phyloP scores from a whole-genome alignment of 306 rosid genomes.

The Cucumis hystrix region DNA sequence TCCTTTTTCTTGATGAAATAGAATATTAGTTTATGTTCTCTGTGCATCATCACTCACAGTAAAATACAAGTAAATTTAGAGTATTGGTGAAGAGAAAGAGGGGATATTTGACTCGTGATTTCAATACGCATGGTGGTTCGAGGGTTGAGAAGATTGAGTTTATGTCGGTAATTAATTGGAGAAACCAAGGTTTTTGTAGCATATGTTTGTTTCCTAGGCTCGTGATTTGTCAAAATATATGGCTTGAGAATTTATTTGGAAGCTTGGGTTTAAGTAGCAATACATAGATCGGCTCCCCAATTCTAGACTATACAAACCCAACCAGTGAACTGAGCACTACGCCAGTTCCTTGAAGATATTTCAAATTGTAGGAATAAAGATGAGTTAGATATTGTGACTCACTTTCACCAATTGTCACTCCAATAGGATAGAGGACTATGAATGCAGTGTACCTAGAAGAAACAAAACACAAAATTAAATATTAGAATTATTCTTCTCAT shows the following conservation, averaged over 20 bases:
- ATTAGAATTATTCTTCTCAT: background rate
- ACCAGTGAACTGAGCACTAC: background rate
- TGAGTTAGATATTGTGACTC: conserved; percentile 24
- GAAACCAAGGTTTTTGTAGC: background rate
- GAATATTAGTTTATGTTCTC: background rate
- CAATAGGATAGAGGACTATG: conserved; percentile 67
- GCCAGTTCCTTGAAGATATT: background rate
- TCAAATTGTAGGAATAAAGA: conserved; percentile 2
- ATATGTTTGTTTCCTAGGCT: background rate
- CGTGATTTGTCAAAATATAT: background rate
- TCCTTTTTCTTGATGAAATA: background rate
- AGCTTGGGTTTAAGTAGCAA: background rate
- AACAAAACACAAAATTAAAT: background rate
- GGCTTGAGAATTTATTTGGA: background rate
- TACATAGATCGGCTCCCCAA: background rate
- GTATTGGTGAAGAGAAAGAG: background rate
- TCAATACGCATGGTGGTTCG: background rate
- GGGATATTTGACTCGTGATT: background rate
- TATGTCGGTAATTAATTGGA: background rate
- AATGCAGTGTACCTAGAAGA: conserved; percentile 77
- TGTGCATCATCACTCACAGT: background rate
- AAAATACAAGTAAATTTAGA: background rate
- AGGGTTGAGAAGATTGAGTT: background rate
- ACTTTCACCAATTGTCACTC: conserved; percentile 81
- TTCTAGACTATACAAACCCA: background rate